Conservation (phyloP, 495 filamentous ascomycete genomes). For the Penicillium robsamsonii region DNA sequence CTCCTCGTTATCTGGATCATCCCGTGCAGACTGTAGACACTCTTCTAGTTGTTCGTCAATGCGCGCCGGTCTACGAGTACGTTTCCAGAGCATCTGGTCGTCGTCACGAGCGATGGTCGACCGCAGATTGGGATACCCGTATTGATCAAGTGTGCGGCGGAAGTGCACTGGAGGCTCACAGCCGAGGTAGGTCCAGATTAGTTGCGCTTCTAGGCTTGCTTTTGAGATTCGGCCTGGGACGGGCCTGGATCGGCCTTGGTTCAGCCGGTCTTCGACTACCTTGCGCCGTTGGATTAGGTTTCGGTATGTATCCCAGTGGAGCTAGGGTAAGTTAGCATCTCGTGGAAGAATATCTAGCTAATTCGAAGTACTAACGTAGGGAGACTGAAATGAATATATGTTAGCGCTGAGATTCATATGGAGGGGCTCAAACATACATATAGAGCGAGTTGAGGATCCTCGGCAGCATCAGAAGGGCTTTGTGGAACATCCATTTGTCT, state of each 20-base stretch:
- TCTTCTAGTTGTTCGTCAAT: conserved; percentile 29
- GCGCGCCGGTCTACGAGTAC: conserved; percentile 50
- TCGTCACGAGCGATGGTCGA: conserved; percentile 63
- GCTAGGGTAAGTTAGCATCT: conserved; percentile 37
- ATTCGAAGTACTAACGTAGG: conserved; percentile 1
- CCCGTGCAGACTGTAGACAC: conserved; percentile 19
- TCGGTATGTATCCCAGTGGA: conserved; percentile 66
- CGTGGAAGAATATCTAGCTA: not conserved
- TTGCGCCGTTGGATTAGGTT: conserved; percentile 59
- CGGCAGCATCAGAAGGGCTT: conserved; percentile 17
- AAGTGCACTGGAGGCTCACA: conserved; percentile 63
- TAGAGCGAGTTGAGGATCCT: conserved; percentile 38
- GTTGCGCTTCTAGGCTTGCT: conserved; percentile 54
- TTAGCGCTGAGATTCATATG: not conserved
- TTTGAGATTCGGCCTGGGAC: conserved; percentile 53
- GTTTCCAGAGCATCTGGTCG: conserved; percentile 70
- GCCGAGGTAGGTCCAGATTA: conserved; percentile 65
- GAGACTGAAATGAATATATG: conserved; percentile 16
- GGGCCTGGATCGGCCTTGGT: conserved; percentile 57
- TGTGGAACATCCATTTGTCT: conserved; percentile 32
- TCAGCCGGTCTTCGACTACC: conserved; percentile 52
- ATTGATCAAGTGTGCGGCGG: conserved; percentile 65
- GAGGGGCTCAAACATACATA: conserved; percentile 38
- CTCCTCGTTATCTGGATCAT: conserved; percentile 15
- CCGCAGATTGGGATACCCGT: conserved; percentile 60